phyloP scores from a whole-genome alignment of 352 stramenopile genomes.

The Pythium volutum region DNA sequence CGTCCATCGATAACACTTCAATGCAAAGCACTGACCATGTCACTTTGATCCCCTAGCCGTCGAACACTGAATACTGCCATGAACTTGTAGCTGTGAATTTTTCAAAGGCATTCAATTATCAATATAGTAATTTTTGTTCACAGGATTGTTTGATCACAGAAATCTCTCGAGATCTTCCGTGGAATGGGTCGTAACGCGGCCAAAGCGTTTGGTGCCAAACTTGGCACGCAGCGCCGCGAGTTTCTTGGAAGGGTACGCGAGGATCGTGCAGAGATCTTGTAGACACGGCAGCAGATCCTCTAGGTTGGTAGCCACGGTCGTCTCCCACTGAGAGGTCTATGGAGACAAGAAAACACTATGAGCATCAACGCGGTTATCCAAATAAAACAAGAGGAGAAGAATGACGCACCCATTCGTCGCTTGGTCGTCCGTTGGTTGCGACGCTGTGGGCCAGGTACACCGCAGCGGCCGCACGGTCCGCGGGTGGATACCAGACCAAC shows the following conservation, averaged over 20 bases:
- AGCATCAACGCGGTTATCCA: not conserved
- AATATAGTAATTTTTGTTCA: not conserved
- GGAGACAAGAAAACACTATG: not conserved
- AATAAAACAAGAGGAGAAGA: not conserved
- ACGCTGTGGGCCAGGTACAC: conserved; percentile 39
- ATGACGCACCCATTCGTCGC: conserved; percentile 16
- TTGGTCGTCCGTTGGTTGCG: not conserved
- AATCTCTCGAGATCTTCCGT: conserved; percentile 9
- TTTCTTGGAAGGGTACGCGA: conserved; percentile 16
- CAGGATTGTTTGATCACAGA: too few species aligned
- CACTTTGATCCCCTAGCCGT: too few species aligned
- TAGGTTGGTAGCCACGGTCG: not conserved
- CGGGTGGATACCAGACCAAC: conserved; percentile 44
- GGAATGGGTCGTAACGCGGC: conserved; percentile 13
- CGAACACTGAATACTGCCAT: too few species aligned
- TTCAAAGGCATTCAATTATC: not conserved
- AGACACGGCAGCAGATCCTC: conserved; percentile 17
- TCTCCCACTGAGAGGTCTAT: conserved; percentile 10
- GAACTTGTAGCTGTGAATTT: too few species aligned
- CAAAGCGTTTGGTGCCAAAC: conserved; percentile 22
- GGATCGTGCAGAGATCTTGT: conserved; percentile 9
- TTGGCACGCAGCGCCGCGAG: conserved; percentile 16
- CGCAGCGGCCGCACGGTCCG: conserved; percentile 43
- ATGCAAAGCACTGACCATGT: too few species aligned
- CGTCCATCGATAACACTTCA: too few species aligned